Percentiles rank a stretch among this genome's conserved stretches.
phyloP scores from a whole-genome alignment of 345 rosid genomes.

The Pugionium cornutum region DNA sequence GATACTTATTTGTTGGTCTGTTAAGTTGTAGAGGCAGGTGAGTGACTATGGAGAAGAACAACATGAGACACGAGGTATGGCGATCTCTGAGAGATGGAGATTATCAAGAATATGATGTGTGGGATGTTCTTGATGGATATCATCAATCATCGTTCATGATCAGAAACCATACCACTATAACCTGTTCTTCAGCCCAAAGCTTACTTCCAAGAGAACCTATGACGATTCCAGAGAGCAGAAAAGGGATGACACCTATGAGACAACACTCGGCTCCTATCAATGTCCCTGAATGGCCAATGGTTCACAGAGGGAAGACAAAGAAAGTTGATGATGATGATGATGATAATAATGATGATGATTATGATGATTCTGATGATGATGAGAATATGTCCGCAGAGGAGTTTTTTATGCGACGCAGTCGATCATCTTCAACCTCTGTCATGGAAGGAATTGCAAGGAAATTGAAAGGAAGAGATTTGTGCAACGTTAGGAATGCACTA shows the following conservation, averaged over 20 bases:
- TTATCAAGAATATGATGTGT: conserved; percentile 54
- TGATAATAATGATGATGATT: no score
- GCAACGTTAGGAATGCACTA: conserved; percentile 73
- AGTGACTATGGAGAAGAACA: conserved; percentile 43
- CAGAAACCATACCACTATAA: conserved; percentile 30
- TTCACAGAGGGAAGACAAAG: conserved; percentile 44
- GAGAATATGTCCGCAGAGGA: conserved; percentile 73
- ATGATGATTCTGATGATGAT: not conserved
- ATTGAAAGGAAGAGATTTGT: conserved; percentile 81
- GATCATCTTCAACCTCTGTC: conserved; percentile 66
- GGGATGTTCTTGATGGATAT: conserved; percentile 46
- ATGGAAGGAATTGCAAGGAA: conserved; percentile 84
- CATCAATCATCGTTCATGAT: conserved; percentile 33
- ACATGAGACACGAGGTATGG: conserved; percentile 44
- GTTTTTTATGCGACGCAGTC: conserved; percentile 57
- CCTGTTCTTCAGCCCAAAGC: conserved; percentile 39
- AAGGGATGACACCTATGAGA: conserved; percentile 37
- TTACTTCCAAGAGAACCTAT: conserved; percentile 49
- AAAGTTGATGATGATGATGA: conserved; percentile 26
- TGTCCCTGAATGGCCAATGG: conserved; percentile 72
- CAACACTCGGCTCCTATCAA: conserved; percentile 40
- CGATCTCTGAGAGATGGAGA: conserved; percentile 47
- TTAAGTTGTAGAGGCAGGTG: conserved; percentile 12
- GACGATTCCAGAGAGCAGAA: conserved; percentile 49
- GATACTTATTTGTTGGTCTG: not conserved